Percentiles rank a stretch among this genome's conserved stretches.
These are phyloP conservation scores for Hemerocallis citrina DNA, from an alignment of 106 monocot genomes.

Conservation along the genomic window DNA sequence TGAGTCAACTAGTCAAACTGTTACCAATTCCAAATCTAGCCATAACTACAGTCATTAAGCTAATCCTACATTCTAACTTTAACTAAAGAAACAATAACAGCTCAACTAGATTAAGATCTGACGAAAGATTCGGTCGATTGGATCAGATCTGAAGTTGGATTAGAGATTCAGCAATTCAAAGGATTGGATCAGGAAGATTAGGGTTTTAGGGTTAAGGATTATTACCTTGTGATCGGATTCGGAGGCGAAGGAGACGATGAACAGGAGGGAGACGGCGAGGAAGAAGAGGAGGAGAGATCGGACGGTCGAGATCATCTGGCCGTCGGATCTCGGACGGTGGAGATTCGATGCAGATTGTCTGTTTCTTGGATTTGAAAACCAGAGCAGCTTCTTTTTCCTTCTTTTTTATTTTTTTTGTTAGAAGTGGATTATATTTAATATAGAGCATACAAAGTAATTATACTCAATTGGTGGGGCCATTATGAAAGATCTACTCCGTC, in stretches of 20 bases:
- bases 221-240: slow-evolving; percentile 24
- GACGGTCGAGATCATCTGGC: slow-evolving; percentile 30
- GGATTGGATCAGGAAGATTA: not conserved
- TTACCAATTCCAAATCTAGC: not conserved
- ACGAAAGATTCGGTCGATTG: not conserved
- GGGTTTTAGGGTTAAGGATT: not conserved
- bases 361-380: too few species aligned
- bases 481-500: too few species aligned
- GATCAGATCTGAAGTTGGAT: not conserved
- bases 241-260: slow-evolving; percentile 13
- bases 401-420: too few species aligned
- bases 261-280: slow-evolving; percentile 11
- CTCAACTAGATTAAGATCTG: not conserved
- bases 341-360: too few species aligned
- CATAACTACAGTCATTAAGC: too few species aligned
- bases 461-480: too few species aligned
- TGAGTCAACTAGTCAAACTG: too few species aligned
- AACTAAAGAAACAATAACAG: not conserved
- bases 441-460: too few species aligned
- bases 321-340: slow-evolving; percentile 16
- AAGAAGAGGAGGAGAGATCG: slow-evolving; percentile 20
- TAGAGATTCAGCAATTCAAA: not conserved
- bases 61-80: not conserved
- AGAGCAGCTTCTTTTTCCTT: too few species aligned
- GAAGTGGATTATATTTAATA: too few species aligned